phyloP scores from a whole-genome alignment of 192 early-diverging fungal genomes.

The Mortierella antarctica region DNA sequence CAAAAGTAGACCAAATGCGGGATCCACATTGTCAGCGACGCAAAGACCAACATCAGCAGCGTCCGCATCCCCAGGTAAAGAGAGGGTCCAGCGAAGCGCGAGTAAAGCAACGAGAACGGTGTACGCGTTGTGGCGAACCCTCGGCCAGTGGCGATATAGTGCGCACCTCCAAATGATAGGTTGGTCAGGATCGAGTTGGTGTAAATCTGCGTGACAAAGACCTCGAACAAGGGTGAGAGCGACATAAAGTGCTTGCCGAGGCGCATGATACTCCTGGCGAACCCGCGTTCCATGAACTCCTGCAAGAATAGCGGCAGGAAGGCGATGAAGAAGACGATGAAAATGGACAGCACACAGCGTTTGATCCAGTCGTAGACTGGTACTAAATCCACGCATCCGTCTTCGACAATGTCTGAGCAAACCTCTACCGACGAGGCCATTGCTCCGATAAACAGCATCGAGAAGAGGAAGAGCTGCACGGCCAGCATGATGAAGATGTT shows the following conservation, averaged over 20 bases:
- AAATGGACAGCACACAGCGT: slow-evolving; percentile 82
- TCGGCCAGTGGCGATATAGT: slow-evolving; percentile 88
- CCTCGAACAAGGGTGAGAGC: slow-evolving; percentile 85
- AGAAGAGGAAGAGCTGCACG: slow-evolving; percentile 84
- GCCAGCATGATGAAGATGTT: slow-evolving; percentile 89
- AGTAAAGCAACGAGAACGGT: slow-evolving; percentile 79
- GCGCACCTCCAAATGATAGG: slow-evolving; percentile 81
- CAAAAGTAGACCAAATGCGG: slow-evolving; percentile 84
- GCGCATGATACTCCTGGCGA: slow-evolving; percentile 74
- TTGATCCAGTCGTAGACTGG: slow-evolving; percentile 86
- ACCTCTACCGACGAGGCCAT: slow-evolving; percentile 71
- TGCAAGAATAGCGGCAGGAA: slow-evolving; percentile 87
- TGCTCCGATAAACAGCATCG: slow-evolving; percentile 79
- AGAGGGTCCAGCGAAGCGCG: slow-evolving; percentile 77
- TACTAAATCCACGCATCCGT: slow-evolving; percentile 79
- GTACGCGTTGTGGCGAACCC: slow-evolving; percentile 86
- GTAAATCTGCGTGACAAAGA: slow-evolving; percentile 89
- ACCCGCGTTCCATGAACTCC: slow-evolving; percentile 86
- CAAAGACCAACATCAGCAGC: slow-evolving; percentile 79
- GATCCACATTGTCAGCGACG: slow-evolving; percentile 77
- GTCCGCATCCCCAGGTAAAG: slow-evolving; percentile 80
- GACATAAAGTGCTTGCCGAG: slow-evolving; percentile 85
- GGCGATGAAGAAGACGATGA: slow-evolving; percentile 82
- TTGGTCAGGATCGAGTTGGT: slow-evolving; percentile 84
- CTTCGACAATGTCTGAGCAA: slow-evolving; percentile 68